Percentiles rank a stretch among this genome's conserved stretches.
Conservation (phyloP, 1,139 yeast species). For the Geotrichum restrictum region DNA sequence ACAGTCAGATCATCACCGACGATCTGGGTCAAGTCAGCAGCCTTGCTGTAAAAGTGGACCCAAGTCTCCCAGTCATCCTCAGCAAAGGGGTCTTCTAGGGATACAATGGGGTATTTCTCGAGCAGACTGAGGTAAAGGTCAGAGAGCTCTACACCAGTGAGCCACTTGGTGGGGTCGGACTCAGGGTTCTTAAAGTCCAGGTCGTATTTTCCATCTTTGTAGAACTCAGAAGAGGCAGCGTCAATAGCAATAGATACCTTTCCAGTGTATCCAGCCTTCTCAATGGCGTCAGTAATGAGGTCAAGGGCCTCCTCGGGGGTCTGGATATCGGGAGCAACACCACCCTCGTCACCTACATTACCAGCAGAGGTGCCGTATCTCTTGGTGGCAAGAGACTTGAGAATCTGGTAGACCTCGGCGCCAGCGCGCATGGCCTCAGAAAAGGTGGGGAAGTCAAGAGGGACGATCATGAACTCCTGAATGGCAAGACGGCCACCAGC, state of each 20-base stretch:
- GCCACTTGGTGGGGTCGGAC: conserved; percentile 84
- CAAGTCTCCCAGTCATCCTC: conserved; percentile 99
- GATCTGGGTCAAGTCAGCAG: conserved; percentile 67
- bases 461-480: conserved; percentile 98
- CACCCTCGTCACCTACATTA: conserved; percentile 99
- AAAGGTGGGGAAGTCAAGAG: conserved; percentile 81
- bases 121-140: conserved; percentile 72
- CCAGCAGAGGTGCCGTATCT: conserved; percentile 95
- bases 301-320: conserved; percentile 94
- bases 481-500: conserved; percentile 98
- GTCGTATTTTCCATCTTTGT: conserved; percentile 92
- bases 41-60: conserved; percentile 72
- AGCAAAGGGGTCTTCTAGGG: conserved; percentile 96
- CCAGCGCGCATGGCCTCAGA: conserved; percentile 93
- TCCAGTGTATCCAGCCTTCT: conserved; percentile 89
- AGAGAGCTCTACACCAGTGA: conserved; percentile 81
- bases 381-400: conserved; percentile 86
- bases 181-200: conserved; percentile 94
- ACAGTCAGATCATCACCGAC: conserved; percentile 98
- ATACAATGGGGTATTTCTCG: conserved; percentile 90
- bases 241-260: conserved; percentile 86
- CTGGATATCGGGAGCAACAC: conserved; percentile 95
- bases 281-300: conserved; percentile 81
- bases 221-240: conserved; percentile 95
- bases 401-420: conserved; percentile 92